A percentile compares a stretch with the other conserved stretches of the same genome.
phyloP scores from a whole-genome alignment of 1,284 basidiomycete genomes.

The Meripilus lineatus region DNA sequence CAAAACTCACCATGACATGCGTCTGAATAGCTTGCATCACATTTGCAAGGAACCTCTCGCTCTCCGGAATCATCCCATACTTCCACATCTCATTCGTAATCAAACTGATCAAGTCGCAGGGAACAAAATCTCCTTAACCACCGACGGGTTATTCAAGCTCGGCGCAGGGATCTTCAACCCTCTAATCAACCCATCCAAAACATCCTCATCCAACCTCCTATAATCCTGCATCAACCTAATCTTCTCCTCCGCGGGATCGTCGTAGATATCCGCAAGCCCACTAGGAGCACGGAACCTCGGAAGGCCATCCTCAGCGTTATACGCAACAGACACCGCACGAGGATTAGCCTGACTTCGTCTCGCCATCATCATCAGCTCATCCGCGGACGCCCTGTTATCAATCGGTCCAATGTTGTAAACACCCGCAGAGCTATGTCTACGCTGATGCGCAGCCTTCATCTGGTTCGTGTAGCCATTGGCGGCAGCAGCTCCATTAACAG shows the following conservation, averaged over 20 bases:
- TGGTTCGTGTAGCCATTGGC: constrained; percentile 5
- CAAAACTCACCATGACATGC: constrained; percentile 90
- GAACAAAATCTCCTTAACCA: constrained; percentile 97
- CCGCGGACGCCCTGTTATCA: constrained; percentile 66
- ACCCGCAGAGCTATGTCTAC: constrained; percentile 83
- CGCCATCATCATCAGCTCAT: constrained; percentile 75
- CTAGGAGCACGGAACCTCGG: constrained; percentile 65
- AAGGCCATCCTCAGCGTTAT: constrained; percentile 72
- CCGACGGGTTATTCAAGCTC: constrained; percentile 86
- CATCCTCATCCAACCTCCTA: constrained; percentile 91
- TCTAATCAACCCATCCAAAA: constrained; percentile 86
- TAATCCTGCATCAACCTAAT: constrained; percentile 91
- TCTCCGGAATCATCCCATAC: constrained; percentile 94
- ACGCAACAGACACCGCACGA: constrained; percentile 90
- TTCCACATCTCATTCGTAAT: constrained; percentile 99
- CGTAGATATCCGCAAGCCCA: constrained; percentile 72
- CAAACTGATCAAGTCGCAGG: constrained; percentile 96
- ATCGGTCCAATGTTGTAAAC: constrained; percentile 61
- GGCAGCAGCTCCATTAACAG: constrained; percentile 19
- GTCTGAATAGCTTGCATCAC: constrained; percentile 98
- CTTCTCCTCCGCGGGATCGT: constrained; percentile 94
- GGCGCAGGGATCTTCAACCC: constrained; percentile 93
- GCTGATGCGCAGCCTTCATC: constrained; percentile 48
- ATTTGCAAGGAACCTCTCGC: constrained; percentile 96
- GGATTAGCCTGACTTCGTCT: constrained; percentile 78